phyloP scores from a whole-genome alignment of 2,329 filamentous ascomycete species.

The Beauveria brongniartii region DNA sequence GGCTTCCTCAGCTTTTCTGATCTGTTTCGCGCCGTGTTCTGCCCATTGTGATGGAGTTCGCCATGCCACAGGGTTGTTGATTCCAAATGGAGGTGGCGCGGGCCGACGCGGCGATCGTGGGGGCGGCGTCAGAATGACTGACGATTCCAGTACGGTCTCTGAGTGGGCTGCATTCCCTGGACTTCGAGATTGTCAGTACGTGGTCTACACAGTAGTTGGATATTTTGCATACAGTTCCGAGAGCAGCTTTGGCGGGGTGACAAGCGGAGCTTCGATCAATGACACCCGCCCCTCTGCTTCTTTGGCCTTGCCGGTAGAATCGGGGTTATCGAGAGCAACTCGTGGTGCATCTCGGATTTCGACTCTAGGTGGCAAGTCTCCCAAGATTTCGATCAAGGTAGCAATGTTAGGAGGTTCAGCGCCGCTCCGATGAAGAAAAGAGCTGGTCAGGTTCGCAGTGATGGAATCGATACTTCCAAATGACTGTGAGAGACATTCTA shows the following conservation, averaged over 20 bases:
- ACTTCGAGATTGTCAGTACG: neutral
- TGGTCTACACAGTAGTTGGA: neutral
- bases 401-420: neutral
- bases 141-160: neutral
- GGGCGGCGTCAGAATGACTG: conserved; percentile 7
- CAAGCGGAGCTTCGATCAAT: conserved; percentile 18
- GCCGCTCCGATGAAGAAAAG: neutral
- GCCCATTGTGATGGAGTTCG: conserved; percentile 8
- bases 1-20: neutral
- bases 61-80: conserved; percentile 13
- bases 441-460: neutral
- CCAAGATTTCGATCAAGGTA: conserved; percentile 1
- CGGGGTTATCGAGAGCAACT: neutral
- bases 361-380: neutral
- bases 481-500: conserved; percentile 8
- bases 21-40: neutral
- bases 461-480: conserved; percentile 5
- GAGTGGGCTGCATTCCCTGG: no score
- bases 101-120: conserved; percentile 13
- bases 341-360: neutral
- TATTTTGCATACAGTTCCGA: conserved; percentile 20
- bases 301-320: neutral
- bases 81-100: neutral
- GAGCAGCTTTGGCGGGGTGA: conserved; percentile 22
- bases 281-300: neutral